Evolutionary conservation across 768 basidiomycete genomes (phyloP).

Genomic region (Boletus sp.): DNA sequence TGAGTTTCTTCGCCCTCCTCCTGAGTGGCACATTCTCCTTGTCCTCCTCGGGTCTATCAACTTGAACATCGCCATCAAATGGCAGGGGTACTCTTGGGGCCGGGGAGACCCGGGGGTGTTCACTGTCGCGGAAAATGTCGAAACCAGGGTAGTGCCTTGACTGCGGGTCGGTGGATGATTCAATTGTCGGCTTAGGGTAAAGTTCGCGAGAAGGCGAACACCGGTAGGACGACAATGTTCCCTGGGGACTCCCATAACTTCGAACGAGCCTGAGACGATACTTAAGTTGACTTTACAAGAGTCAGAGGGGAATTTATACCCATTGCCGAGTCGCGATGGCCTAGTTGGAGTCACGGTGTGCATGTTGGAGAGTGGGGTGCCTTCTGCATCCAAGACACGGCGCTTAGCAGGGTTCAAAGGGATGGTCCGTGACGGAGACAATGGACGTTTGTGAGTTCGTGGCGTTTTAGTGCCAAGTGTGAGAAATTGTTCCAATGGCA

Average conservation of each 20-base stretch:
- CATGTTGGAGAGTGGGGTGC: conserved; percentile 36
- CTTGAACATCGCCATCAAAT: not conserved
- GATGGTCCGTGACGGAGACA: conserved; percentile 50
- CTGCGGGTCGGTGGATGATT: conserved; percentile 43
- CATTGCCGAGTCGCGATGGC: conserved; percentile 32
- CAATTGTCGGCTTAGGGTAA: conserved; percentile 34
- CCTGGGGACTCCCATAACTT: conserved; percentile 5
- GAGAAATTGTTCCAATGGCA: conserved; percentile 57
- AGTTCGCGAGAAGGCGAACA: conserved; percentile 16
- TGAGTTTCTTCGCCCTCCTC: conserved; percentile 42
- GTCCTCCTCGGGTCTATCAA: conserved; percentile 34
- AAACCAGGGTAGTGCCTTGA: conserved; percentile 72
- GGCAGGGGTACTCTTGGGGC: not conserved
- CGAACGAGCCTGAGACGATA: conserved; percentile 9
- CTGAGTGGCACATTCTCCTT: conserved; percentile 62
- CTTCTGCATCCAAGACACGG: conserved; percentile 57
- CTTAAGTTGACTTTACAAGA: conserved; percentile 38
- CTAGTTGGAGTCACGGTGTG: conserved; percentile 28
- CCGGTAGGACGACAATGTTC: conserved; percentile 8
- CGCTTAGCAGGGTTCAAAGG: conserved; percentile 65
- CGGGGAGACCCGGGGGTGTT: conserved; percentile 12
- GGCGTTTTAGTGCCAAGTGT: conserved; percentile 29
- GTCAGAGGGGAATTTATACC: conserved; percentile 25
- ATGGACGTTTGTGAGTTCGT: conserved; percentile 54
- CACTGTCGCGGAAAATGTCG: conserved; percentile 47